Evolutionary conservation across 2,329 filamentous ascomycete species (phyloP), one percentile per base, ranked within the genome.

Genomic region (Lachnellula cervina): DNA sequence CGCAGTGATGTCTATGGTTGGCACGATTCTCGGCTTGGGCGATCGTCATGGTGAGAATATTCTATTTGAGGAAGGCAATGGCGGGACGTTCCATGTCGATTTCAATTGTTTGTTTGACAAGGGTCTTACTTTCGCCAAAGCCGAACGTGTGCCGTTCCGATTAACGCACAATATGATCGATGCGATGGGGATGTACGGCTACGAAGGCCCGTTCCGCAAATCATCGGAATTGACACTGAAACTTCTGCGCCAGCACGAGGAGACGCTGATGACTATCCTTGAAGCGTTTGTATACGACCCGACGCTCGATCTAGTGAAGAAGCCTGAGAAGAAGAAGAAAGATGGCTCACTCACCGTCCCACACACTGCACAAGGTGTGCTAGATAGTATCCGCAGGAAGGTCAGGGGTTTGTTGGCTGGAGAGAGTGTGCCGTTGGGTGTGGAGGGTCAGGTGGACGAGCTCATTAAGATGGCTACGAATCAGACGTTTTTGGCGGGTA

Each of bases 91-190:
- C 72, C 94, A 99, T 72, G 95, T 99, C 46, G 94, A 99, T 74
- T 99, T 99, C 80, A 99, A 99, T 74, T 99, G 95, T 72, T 84
- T 99, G 4, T 99, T 99, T 71, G 95, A 99, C 76, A 99, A 99
- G 69, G 94, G 94, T 1, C 81, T 93, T 42, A 97, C 92, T 0
- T 97, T 99, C 69, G 87, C 91, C 60, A 96, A 95, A 71, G 93
- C 94, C 0, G 94, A 99, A 72, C 80, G 88, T 32, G 94, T 99
- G 1, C 95, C 94, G 2, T 99, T 99, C 78, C 88, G 95, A 16
- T 80, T 99, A 43, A 99, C 94, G 4, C 93, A 97, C 78, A 99
- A 99, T 73, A 97, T 99, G 93, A 84, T 95, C 37, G 90, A 96
- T 61, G 95, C 94, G 11, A 97, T 99, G 85, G 94, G 94, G 5